phyloP scores from a whole-genome alignment of 108 stramenopile species.

The Conticribra weissflogii region DNA sequence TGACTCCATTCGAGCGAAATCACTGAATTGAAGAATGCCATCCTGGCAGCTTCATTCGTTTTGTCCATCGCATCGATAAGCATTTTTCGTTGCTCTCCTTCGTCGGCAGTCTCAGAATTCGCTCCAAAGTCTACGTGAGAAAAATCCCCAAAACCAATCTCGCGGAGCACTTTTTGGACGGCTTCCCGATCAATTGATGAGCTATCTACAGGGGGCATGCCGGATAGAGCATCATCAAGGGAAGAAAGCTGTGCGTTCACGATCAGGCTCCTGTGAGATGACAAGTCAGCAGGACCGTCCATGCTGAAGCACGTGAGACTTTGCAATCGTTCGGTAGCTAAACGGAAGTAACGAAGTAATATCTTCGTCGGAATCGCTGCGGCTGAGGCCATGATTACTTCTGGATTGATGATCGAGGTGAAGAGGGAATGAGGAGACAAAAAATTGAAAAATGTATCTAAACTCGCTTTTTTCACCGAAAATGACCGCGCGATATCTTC shows the following conservation, averaged over 20 bases:
- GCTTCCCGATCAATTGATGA: background rate
- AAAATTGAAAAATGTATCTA: too few relatives aligned
- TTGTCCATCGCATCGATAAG: slow-evolving; percentile 27
- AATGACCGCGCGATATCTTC: too few relatives aligned
- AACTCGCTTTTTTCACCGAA: too few relatives aligned
- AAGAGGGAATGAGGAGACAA: too few relatives aligned
- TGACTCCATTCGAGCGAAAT: slow-evolving; percentile 22
- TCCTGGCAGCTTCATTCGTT: slow-evolving; percentile 38
- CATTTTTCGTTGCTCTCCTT: slow-evolving; percentile 1
- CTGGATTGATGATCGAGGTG: too few relatives aligned
- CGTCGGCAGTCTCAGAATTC: background rate
- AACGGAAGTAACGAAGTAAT: too few relatives aligned
- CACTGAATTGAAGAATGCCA: slow-evolving; percentile 19
- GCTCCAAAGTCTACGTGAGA: slow-evolving; percentile 1
- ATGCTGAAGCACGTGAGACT: too few relatives aligned
- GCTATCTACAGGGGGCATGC: slow-evolving; percentile 8
- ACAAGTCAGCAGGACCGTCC: too few relatives aligned
- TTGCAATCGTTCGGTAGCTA: too few relatives aligned
- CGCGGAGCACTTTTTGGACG: slow-evolving; percentile 17
- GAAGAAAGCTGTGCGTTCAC: slow-evolving; percentile 25
- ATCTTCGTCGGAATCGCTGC: too few relatives aligned
- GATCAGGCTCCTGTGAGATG: too few relatives aligned
- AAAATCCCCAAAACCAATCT: slow-evolving; percentile 35
- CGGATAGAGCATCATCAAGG: slow-evolving; percentile 13
- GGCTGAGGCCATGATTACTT: too few relatives aligned